Base-by-base conservation (phyloP, 1,284 basidiomycete species). In the Phylloporus sp. region DNA sequence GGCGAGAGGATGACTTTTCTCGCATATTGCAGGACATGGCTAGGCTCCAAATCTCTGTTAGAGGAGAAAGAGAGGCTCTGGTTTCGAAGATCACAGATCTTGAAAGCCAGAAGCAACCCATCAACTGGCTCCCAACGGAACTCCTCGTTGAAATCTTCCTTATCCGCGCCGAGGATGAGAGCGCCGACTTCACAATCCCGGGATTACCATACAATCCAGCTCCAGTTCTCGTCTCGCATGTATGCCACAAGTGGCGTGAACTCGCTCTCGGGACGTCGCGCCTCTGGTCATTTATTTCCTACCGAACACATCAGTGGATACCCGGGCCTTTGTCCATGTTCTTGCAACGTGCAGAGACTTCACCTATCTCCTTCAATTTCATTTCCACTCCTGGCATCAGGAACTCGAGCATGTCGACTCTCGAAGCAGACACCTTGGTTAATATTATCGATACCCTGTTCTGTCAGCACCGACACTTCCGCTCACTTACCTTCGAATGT, bases 71-170 rank as follows among this genome's bases (percentile, higher is more conserved):
- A 62, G 69, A 70, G 57, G 68, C 66, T 0, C 70, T 84, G n/a
- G 73, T 74, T 59, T 68, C 64, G 32, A 75, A 78, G 70, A 73
- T 76, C 52, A 70, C 70, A 57, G 77, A 79, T 2, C 74, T 88
- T 35, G 75, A 83, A 58, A 78, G 74, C 19, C 78, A 82, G 71
- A 81, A 76, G 56, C 76, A 82, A 32, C 86, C 85, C 20, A 79
- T 86, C 65, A 82, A 85, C 68, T 83, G 82, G 82, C 80, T 88
- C 45, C 86, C 86, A 11, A 68, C 79, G 25, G 86, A 88, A 70
- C 75, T 88, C 23, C 80, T 88, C 62, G 71, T 80, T 57, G 78
- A 82, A 23, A 80, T 86, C 57, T 88, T 87, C 67, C 59, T 80
- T 55, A 71, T 74, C 25, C 72, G 75, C 62, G 66, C 73, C 60